phyloP scores from a whole-genome alignment of 768 basidiomycete genomes.

The Leccinum rimulosum region DNA sequence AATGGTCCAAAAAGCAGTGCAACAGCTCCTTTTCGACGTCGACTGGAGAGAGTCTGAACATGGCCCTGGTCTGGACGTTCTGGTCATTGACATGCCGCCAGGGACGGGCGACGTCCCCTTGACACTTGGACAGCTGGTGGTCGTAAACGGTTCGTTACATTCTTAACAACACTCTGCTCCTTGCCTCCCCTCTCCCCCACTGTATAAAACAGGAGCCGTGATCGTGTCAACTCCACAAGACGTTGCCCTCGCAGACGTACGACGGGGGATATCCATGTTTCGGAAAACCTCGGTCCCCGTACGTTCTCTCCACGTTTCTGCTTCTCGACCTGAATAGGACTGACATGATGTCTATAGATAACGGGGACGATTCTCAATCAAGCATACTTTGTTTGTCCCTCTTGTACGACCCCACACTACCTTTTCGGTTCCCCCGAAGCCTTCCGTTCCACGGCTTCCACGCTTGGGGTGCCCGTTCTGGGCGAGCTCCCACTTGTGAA shows the following conservation, averaged over 20 bases:
- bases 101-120: conserved; percentile 96
- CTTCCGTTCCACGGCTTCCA: conserved; percentile 58
- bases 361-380: conserved; percentile 87
- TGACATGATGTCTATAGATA: conserved; percentile 48
- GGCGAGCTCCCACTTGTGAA: conserved; percentile 81
- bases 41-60: conserved; percentile 63
- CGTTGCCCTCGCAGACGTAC: conserved; percentile 86
- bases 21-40: conserved; percentile 93
- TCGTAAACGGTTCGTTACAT: conserved; percentile 67
- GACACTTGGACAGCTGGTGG: conserved; percentile 83
- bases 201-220: conserved; percentile 62
- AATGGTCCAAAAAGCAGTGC: conserved; percentile 98
- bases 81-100: conserved; percentile 95
- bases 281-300: conserved; percentile 87
- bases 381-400: conserved; percentile 76
- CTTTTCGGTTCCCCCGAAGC: conserved; percentile 68
- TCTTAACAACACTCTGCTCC: background rate
- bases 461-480: conserved; percentile 61
- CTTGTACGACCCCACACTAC: conserved; percentile 60
- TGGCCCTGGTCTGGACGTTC: conserved; percentile 64
- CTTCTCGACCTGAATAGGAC: background rate
- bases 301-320: conserved; percentile 23
- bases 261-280: conserved; percentile 92
- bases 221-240: conserved; percentile 97
- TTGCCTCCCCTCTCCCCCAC: background rate